Evolutionary conservation across 140 eudicot genomes (phyloP), one percentile per base, ranked within the genome.

Genomic region (Cichorium intybus): DNA sequence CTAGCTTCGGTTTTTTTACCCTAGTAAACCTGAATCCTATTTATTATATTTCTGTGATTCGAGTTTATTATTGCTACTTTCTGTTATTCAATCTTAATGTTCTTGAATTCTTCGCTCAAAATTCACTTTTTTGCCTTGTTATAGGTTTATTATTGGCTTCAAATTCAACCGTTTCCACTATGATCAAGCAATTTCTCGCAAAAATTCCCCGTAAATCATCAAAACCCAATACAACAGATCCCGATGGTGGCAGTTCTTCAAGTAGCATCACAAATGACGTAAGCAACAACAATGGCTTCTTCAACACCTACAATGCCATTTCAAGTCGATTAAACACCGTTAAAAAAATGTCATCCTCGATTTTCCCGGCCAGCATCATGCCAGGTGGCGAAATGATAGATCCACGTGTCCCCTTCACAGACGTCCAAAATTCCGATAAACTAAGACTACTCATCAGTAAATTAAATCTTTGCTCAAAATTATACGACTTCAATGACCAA

Each of bases 121-220:
- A n/a, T 55, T 35, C 16, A 35, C 31, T 15, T 8, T 76, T 60
- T 60, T 12, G 52, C 7, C 9, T 58, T 74, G 24, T 61, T 68
- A 27, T 64, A 55, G 81, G 81, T 49, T 70, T 81, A 9, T 68
- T 74, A 64, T 51, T 52, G 72, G 71, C 55, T 64, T 56, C 80
- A 69, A 69, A 66, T 71, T 71, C 77, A 75, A 73, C 68, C 24
- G 39, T 76, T 37, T 74, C 85, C 74, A 81, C 73, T 55, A 86
- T 86, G 95, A 78, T 83, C 59, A 86, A 86, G 68, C 95, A 86
- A 70, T 83, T 86, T 37, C 79, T 86, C 28, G 84, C 84, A n/a
- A 86, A 86, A 66, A 74, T 86, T 43, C 95, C 95, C 1, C 77
- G 87, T 55, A 86, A 75, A 66, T 60, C 87, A 46, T 39, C 78